Conservation (phyloP, 2,329 filamentous ascomycete species). For the Colletotrichum filicis region DNA sequence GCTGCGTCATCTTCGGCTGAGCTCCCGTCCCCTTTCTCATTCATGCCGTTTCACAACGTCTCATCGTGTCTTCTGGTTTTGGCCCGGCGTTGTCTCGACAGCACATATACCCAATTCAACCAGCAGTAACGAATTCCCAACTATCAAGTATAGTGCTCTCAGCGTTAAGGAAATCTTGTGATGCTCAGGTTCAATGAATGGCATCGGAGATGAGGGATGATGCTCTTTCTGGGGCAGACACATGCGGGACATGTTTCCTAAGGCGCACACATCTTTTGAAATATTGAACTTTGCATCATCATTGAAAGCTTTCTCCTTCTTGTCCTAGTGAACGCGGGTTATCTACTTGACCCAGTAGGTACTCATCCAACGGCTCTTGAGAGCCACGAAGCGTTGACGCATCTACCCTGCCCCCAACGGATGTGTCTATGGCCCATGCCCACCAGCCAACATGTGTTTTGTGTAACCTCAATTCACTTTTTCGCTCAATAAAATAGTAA, state of each 20-base stretch:
- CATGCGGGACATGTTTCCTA: neutral
- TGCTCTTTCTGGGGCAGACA: neutral
- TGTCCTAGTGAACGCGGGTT: neutral
- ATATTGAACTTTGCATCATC: neutral
- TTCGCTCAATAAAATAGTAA: slow-evolving; percentile 12
- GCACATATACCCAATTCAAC: too few species aligned
- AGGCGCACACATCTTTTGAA: neutral
- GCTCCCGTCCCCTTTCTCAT: neutral
- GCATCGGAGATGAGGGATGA: neutral
- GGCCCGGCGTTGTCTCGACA: too few species aligned
- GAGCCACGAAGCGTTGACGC: neutral
- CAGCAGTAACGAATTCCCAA: neutral
- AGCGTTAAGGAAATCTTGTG: neutral
- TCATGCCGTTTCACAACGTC: too few species aligned
- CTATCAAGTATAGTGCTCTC: neutral
- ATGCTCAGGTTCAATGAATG: neutral
- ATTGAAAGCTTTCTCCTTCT: neutral
- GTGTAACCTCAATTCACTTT: slow-evolving; percentile 1
- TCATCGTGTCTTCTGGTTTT: too few species aligned
- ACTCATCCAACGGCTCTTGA: neutral
- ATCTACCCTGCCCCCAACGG: neutral
- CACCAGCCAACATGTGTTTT: neutral
- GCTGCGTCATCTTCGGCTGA: neutral
- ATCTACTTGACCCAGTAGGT: neutral
- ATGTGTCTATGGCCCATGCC: neutral